phyloP scores from a whole-genome alignment of 176 grass and related monocot species.

The Oryza meyeriana region DNA sequence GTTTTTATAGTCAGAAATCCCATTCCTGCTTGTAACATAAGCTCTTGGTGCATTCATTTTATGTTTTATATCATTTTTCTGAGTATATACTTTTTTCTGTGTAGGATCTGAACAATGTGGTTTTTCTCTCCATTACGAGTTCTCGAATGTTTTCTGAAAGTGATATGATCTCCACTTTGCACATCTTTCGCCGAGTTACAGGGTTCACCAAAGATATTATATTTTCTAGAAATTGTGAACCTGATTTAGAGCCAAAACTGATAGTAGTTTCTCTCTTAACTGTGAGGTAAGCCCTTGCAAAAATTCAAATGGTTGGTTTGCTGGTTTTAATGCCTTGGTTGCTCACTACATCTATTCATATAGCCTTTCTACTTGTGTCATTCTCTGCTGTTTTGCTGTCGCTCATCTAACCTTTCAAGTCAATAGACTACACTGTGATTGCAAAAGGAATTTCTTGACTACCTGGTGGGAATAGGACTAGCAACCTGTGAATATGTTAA shows the following conservation, averaged over 20 bases:
- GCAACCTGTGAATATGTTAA: slow-evolving; percentile 5
- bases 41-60: slow-evolving; percentile 1
- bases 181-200: slow-evolving; percentile 61
- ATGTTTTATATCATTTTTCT: slow-evolving; percentile 20
- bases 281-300: slow-evolving; percentile 64
- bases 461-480: slow-evolving; percentile 7
- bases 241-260: slow-evolving; percentile 79
- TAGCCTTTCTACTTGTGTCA: background rate
- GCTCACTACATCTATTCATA: background rate
- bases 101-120: slow-evolving; percentile 71
- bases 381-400: background rate
- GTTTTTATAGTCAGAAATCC: background rate
- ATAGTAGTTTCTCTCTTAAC: slow-evolving; percentile 71
- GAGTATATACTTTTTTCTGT: slow-evolving; percentile 18
- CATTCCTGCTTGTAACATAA: background rate
- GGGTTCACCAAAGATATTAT: slow-evolving; percentile 72
- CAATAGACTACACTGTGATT: slow-evolving; percentile 2
- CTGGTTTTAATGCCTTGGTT: background rate
- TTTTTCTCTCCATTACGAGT: slow-evolving; percentile 68
- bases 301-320: background rate
- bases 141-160: slow-evolving; percentile 61
- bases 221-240: slow-evolving; percentile 71
- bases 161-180: slow-evolving; percentile 60
- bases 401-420: background rate
- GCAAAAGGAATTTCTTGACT: background rate